Evolutionary conservation across 441 rosid genomes (phyloP).

Genomic region (Euphorbia celastroides): DNA sequence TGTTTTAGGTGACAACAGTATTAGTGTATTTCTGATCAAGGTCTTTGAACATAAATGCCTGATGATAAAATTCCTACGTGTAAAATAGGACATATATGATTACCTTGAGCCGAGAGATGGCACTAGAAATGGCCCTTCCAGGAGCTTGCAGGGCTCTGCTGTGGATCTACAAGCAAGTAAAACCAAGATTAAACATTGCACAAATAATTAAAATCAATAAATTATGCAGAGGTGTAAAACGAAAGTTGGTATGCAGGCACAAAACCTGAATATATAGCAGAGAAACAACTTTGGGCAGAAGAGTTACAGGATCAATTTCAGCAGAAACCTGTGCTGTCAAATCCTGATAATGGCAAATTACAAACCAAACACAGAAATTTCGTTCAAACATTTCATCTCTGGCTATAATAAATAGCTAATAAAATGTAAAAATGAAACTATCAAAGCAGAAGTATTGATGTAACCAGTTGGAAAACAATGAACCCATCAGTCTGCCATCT

Average conservation of each 20-base stretch:
- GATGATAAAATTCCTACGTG: no score
- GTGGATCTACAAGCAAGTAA: conserved; percentile 36
- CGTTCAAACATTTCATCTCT: conserved; percentile 6
- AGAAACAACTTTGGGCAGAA: conserved; percentile 90
- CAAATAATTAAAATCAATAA: background rate
- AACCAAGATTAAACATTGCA: conserved; percentile 9
- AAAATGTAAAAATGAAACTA: background rate
- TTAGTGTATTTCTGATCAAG: no score
- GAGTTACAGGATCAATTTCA: conserved; percentile 77
- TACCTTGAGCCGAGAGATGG: conserved; percentile 86
- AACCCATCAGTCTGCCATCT: background rate
- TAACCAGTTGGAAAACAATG: background rate
- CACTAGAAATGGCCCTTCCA: conserved; percentile 86
- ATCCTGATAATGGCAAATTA: conserved; percentile 47
- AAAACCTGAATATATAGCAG: conserved; percentile 74
- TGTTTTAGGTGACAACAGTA: no score
- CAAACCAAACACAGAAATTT: conserved; percentile 11
- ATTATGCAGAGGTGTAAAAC: background rate
- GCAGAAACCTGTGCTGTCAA: conserved; percentile 72
- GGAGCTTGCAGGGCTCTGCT: conserved; percentile 95
- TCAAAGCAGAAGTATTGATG: background rate
- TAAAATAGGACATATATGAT: background rate
- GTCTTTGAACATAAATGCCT: no score
- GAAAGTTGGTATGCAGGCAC: background rate
- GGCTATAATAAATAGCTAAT: background rate